phyloP scores from a whole-genome alignment of 73 alveolate species.

The Tetrahymena malaccensis region DNA sequence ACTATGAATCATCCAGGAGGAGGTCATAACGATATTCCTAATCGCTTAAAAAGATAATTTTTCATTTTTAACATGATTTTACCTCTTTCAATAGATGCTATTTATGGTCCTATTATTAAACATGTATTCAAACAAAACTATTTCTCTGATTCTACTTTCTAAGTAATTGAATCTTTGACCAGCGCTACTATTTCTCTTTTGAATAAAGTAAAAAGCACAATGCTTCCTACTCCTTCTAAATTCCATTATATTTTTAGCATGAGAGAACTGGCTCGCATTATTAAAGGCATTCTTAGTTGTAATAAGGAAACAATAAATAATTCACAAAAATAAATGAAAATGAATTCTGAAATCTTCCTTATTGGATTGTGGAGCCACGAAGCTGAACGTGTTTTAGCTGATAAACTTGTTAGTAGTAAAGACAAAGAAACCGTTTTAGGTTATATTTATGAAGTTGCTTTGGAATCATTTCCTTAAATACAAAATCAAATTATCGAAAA shows the following conservation, averaged over 20 bases:
- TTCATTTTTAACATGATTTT: constrained; percentile 98
- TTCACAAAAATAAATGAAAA: constrained; percentile 71
- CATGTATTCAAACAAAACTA: constrained; percentile 89
- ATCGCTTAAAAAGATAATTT: constrained; percentile 98
- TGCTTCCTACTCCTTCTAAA: constrained; percentile 99
- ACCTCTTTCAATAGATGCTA: constrained; percentile 98
- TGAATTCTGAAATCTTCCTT: constrained; percentile 88
- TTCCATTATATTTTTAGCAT: constrained; percentile 99
- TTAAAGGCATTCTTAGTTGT: constrained; percentile 91
- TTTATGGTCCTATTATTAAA: constrained; percentile 96
- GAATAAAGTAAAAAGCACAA: constrained; percentile 90
- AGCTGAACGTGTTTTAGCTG: constrained; percentile 98
- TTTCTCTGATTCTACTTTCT: constrained; percentile 81
- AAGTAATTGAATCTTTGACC: constrained; percentile 85
- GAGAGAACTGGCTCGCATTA: constrained; percentile 98
- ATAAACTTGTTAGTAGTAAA: constrained; percentile 90
- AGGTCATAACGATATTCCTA: constrained; percentile 99
- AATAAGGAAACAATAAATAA: constrained; percentile 76
- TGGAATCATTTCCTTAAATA: constrained; percentile 30
- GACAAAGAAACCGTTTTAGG: constrained; percentile 93
- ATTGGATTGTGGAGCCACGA: constrained; percentile 99
- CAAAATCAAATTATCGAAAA: constrained; percentile 30
- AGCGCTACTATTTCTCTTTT: constrained; percentile 88
- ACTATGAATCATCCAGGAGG: constrained; percentile 99
- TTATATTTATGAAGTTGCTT: constrained; percentile 55